These are phyloP conservation scores for Metschnikowia lunata DNA, from an alignment of 805 yeast genomes.

Conservation along the genomic window DNA sequence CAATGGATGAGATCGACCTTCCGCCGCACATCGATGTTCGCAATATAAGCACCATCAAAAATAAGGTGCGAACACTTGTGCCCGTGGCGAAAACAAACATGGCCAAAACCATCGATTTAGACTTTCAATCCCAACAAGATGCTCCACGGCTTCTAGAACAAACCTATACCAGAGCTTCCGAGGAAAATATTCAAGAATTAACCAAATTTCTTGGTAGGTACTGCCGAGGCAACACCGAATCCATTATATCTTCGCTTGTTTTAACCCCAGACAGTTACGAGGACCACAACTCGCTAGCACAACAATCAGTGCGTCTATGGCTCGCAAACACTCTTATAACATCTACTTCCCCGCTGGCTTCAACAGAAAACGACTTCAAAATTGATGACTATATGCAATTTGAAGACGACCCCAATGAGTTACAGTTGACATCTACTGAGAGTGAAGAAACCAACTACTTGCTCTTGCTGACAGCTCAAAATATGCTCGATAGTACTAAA, in stretches of 20 bases:
- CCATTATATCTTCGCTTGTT: constrained; percentile 13
- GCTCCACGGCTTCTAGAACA: constrained; percentile 13
- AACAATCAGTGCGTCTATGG: constrained; percentile 26
- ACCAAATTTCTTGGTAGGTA: constrained; percentile 7
- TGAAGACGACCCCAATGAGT: constrained; percentile 6
- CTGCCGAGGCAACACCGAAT: constrained; percentile 2
- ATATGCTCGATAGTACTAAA: constrained; percentile 35
- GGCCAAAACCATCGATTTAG: constrained; percentile 6
- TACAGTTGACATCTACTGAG: not conserved
- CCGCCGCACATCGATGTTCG: constrained; percentile 36
- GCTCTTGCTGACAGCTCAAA: constrained; percentile 36
- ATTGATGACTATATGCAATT: constrained; percentile 20
- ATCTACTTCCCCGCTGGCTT: not conserved
- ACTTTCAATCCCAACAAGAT: not conserved
- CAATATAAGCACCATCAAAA: constrained; percentile 19
- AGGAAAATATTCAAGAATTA: constrained; percentile 16
- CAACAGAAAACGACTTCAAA: constrained; percentile 1
- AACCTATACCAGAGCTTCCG: constrained; percentile 19
- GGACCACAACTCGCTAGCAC: not conserved
- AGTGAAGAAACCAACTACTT: constrained; percentile 28
- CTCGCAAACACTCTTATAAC: constrained; percentile 23
- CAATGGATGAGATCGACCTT: constrained; percentile 31
- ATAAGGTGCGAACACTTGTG: not conserved
- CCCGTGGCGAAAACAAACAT: not conserved
- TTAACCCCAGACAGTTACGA: not conserved